Evolutionary conservation across 2,329 filamentous ascomycete species (phyloP), one percentile per base, ranked within the genome.

Genomic region (Diaporthe sp.): DNA sequence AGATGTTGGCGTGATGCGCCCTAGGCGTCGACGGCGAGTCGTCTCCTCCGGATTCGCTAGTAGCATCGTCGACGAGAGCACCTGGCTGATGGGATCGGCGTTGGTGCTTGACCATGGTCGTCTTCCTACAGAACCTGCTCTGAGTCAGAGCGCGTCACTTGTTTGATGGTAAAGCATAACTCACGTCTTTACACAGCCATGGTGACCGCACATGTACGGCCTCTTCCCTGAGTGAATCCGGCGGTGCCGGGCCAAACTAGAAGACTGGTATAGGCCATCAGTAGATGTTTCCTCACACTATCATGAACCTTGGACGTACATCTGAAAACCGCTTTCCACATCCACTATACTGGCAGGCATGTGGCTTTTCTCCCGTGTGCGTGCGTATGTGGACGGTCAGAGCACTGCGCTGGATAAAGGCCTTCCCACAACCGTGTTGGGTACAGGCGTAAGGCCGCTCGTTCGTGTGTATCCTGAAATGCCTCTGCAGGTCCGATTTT

Each of bases 401-500:
- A 53, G 92, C 92, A 82, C 92, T 94, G 76, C 92, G 87, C 80
- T 94, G 92, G 78, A 94, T 94, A 82, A 94, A 94, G 82, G 90
- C 92, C 84, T 94, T 94, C 59, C 90, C 90, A 80, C 92, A 94
- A 8, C 88, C 90, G 12, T 87, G 87, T 12, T 87, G 89, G 73
- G 85, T 86, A 83, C 92, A 94, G 42, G 88, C 87, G 81, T 93
- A 93, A 13, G 92, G 92, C 28, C 92, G 86, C 82, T 94, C 92
- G 80, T 93, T 93, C 72, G 92, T 94, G 83, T 94, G 92, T 80
- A 94, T 94, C 77, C 92, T 89, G 80, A 92, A 92, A 80, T 94
- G 92, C 81, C 92, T 88, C 80, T 93, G 91, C 76, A 94, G 85
- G 79, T 94, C 92, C 25, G 92, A 94, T 83, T 94, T 94, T 80